Percentiles rank a stretch among this genome's conserved stretches.
These are phyloP conservation scores for Arabidopsis hybrid DNA, from an alignment of 441 rosid species.

Conservation along the genomic window DNA sequence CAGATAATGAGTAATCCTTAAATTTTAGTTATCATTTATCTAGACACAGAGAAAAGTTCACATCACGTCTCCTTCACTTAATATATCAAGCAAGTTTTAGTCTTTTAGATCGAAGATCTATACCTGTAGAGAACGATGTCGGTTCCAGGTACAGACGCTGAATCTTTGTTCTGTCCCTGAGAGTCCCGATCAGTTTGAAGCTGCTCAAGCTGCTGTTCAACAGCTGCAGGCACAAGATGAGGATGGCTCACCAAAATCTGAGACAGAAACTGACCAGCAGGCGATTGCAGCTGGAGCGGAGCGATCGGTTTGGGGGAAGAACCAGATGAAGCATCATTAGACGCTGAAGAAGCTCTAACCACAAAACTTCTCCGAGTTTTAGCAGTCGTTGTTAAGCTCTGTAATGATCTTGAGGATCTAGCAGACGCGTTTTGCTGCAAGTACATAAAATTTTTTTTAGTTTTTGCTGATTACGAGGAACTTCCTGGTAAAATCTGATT, in stretches of 20 bases:
- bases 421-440: slow-evolving; percentile 34
- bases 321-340: slow-evolving; percentile 54
- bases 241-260: slow-evolving; percentile 88
- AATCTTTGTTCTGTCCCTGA: slow-evolving; percentile 62
- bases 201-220: slow-evolving; percentile 94
- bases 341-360: slow-evolving; percentile 67
- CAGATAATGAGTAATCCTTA: too few relatives aligned
- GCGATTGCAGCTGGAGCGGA: slow-evolving; percentile 85
- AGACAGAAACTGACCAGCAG: slow-evolving; percentile 81
- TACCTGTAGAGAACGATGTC: slow-evolving; percentile 81
- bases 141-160: slow-evolving; percentile 64
- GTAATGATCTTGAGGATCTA: slow-evolving; percentile 2
- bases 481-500: slow-evolving; percentile 17
- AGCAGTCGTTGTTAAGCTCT: slow-evolving; percentile 27
- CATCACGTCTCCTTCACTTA: too few relatives aligned
- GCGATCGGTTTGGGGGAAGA: slow-evolving; percentile 66
- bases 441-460: not conserved
- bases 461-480: not conserved
- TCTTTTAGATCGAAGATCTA: too few relatives aligned
- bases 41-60: too few relatives aligned
- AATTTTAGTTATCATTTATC: too few relatives aligned
- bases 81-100: too few relatives aligned
- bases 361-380: slow-evolving; percentile 54
- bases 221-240: slow-evolving; percentile 93
- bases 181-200: slow-evolving; percentile 85